Evolutionary conservation across 768 basidiomycete genomes (phyloP).

Genomic region (Leccinum disarticulatum): DNA sequence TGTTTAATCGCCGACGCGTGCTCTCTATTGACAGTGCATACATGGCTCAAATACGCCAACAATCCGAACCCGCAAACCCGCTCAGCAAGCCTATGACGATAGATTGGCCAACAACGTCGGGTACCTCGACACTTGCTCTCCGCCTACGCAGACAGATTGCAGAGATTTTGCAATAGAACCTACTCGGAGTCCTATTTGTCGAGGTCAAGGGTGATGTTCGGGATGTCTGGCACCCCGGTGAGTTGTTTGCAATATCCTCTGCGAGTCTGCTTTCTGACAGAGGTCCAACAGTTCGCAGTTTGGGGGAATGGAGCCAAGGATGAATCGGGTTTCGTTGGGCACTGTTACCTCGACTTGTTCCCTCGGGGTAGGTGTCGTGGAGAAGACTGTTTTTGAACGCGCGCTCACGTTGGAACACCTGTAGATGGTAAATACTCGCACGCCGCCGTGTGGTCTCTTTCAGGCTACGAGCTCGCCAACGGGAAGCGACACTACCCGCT

Average conservation of each 20-base stretch:
- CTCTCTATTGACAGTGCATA: not conserved
- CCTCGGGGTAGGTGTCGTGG: slow-evolving; percentile 54
- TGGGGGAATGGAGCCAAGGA: slow-evolving; percentile 78
- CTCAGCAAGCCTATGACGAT: slow-evolving; percentile 65
- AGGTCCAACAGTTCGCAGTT: slow-evolving; percentile 79
- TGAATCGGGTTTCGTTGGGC: slow-evolving; percentile 71
- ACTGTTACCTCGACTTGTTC: slow-evolving; percentile 85
- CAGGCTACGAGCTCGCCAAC: too few relatives aligned
- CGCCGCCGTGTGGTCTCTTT: too few relatives aligned
- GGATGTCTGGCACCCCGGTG: slow-evolving; percentile 35
- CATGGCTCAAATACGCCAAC: slow-evolving; percentile 79
- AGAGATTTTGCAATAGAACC: slow-evolving; percentile 58
- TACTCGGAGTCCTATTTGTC: slow-evolving; percentile 72
- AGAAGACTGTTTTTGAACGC: too few relatives aligned
- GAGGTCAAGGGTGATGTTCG: slow-evolving; percentile 51
- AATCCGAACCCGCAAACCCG: slow-evolving; percentile 66
- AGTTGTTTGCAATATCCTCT: not conserved
- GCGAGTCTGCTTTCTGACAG: slow-evolving; percentile 33
- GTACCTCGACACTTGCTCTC: slow-evolving; percentile 62
- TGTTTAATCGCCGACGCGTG: too few relatives aligned
- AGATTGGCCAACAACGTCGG: slow-evolving; percentile 70
- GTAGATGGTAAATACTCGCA: too few relatives aligned
- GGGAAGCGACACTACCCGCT: too few relatives aligned
- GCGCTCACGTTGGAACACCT: too few relatives aligned
- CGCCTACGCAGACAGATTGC: slow-evolving; percentile 71